Base-by-base conservation (phyloP, 441 rosid genomes). In the Gossypium schwendimanii region DNA sequence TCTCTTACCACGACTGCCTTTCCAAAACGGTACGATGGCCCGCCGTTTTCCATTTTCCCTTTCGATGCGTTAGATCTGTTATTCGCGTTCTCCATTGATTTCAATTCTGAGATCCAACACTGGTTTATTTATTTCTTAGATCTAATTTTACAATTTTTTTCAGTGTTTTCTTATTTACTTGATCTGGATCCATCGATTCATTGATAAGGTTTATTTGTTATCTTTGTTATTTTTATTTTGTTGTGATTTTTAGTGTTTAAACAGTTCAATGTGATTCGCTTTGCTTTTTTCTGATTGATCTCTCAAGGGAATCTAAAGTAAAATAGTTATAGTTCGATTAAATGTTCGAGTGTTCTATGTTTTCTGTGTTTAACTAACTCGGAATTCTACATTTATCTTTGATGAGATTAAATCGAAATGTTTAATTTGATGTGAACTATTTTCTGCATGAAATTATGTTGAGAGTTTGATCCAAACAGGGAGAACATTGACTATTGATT, bases 1-100 rank as follows among this genome's bases (percentile, higher is more conserved):
- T 8, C 47, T 26, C 18, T 1, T 53, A 53, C 24, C 20, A 63
- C 63, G 58, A 41, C 63, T 66, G 41, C 57, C 6, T 73, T 75
- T 66, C 58, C 39, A 15, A 24, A 66, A 66, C 23, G 70, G 41
- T 66, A 66, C n/a, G 58, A 24, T 66, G 3, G 7, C 58, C 58
- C 23, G 41, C 49, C 58, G 41, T 49, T 66, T 47, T 66, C 58
- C n/a, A 31, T 31, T 66, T 66, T 24, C 58, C 58, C 41, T 66
- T 47, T 66, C 58, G 24, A 24, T n/a, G 41, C 44, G 57, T 66
- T 66, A 66, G 70, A 66, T 66, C 70, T 66, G 58, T 7, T 24
- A 47, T 24, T 66, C 26, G 4, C 14, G n/a, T 47, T 66, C 39
- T 24, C 41, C 41, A 24, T 7, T 66, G 23, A n/a, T 47, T n/a